These are phyloP conservation scores for Ramaria sp. DNA, from an alignment of 768 basidiomycete genomes.

Conservation along the genomic window DNA sequence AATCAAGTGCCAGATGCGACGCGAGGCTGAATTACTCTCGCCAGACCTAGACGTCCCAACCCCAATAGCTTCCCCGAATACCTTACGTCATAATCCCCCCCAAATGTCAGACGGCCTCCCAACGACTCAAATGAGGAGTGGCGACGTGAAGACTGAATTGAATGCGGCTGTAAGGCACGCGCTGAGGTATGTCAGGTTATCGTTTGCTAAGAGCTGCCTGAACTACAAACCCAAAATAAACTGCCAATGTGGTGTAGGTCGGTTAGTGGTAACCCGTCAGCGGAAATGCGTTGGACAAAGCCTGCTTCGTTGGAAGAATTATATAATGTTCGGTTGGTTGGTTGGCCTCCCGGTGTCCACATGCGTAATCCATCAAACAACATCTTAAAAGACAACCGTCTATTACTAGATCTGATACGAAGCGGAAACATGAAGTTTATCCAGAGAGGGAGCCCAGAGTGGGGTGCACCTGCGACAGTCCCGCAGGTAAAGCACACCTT, in stretches of 20 bases:
- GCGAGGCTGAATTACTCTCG: neutral
- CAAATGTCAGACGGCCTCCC: conserved; percentile 11
- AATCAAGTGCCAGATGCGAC: conserved; percentile 7
- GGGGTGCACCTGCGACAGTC: neutral
- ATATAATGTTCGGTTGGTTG: conserved; percentile 50
- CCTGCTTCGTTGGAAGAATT: conserved; percentile 37
- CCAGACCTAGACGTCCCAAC: neutral
- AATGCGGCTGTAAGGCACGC: conserved; percentile 45
- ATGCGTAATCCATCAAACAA: conserved; percentile 46
- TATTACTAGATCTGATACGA: conserved; percentile 1
- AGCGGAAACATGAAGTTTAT: conserved; percentile 1
- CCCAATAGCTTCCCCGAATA: neutral
- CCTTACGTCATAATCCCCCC: neutral
- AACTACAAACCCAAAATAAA: neutral
- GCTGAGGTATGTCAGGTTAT: conserved; percentile 32
- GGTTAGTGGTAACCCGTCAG: conserved; percentile 47
- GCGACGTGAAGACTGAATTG: conserved; percentile 36
- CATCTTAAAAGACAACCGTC: neutral
- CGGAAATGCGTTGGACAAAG: conserved; percentile 73
- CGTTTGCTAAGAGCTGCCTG: neutral
- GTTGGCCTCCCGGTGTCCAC: conserved; percentile 54
- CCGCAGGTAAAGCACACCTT: neutral
- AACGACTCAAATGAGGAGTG: conserved; percentile 19
- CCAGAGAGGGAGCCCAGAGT: neutral
- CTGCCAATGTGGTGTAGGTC: conserved; percentile 23